These are phyloP conservation scores for Leccinum ochraceum DNA, from an alignment of 768 basidiomycete species.

Conservation along the genomic window DNA sequence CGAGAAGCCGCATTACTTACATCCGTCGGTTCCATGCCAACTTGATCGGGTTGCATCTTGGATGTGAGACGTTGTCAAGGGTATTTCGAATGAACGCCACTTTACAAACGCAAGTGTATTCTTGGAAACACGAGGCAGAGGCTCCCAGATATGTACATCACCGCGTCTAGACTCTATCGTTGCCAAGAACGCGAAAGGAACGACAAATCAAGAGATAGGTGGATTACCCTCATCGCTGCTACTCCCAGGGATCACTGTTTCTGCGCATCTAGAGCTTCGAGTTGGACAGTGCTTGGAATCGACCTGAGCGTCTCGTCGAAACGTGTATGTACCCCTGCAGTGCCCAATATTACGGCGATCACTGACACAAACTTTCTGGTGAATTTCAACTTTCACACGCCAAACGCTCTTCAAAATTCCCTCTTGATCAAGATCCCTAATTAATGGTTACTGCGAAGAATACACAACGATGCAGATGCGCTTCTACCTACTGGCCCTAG, in stretches of 20 bases:
- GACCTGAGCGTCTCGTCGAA: not conserved
- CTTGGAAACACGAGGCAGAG: constrained; percentile 24
- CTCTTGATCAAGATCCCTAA: too few relatives aligned
- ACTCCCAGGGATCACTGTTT: not conserved
- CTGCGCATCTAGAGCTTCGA: not conserved
- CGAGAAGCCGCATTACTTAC: constrained; percentile 9
- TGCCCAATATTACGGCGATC: not conserved
- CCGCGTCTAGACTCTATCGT: not conserved
- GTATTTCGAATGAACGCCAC: not conserved
- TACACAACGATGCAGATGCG: not conserved
- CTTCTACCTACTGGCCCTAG: not conserved
- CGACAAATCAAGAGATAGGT: not conserved
- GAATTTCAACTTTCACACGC: too few relatives aligned
- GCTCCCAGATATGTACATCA: constrained; percentile 17
- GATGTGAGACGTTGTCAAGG: constrained; percentile 8
- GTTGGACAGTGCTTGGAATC: not conserved
- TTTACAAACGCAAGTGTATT: constrained; percentile 4
- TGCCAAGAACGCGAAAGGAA: not conserved
- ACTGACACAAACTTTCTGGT: not conserved
- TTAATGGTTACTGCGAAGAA: not conserved
- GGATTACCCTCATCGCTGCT: not conserved
- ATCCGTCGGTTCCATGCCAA: not conserved
- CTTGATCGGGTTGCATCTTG: not conserved
- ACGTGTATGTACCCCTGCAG: not conserved
- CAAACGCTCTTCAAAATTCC: too few relatives aligned